These are phyloP conservation scores for Tilletiopsis washingtonensis DNA, from an alignment of 1,284 basidiomycete species.

Conservation along the genomic window DNA sequence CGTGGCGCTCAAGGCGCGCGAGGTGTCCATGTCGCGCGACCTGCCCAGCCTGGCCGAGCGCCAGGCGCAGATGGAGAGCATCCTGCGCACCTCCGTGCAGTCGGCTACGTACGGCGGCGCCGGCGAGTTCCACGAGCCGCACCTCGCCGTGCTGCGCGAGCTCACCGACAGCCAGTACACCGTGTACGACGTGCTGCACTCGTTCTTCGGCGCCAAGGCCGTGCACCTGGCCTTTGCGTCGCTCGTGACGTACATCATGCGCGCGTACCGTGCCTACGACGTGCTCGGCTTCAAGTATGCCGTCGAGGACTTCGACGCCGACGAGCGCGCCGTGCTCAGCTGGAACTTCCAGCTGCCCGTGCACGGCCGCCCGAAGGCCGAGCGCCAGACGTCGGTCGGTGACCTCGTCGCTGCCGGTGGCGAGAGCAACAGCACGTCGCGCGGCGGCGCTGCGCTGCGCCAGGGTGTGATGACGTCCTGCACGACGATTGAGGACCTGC, in stretches of 20 bases:
- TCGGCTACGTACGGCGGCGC: constrained; percentile 78
- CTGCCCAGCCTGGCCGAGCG: constrained; percentile 97
- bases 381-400: constrained; percentile 42
- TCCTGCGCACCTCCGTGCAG: constrained; percentile 78
- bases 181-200: constrained; percentile 90
- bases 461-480: constrained; percentile 45
- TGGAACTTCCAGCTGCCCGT: constrained; percentile 52
- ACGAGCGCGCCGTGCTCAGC: constrained; percentile 44
- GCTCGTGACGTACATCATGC: constrained; percentile 89
- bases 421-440: constrained; percentile 24
- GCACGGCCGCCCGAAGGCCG: constrained; percentile 52
- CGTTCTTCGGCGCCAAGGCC: constrained; percentile 68
- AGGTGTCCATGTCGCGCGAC: constrained; percentile 89
- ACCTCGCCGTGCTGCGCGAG: constrained; percentile 78
- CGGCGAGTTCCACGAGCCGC: constrained; percentile 56
- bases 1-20: constrained; percentile 81
- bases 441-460: constrained; percentile 27
- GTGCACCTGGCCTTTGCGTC: constrained; percentile 82
- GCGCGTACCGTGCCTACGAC: constrained; percentile 91
- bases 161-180: constrained; percentile 93
- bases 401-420: constrained; percentile 38
- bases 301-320: constrained; percentile 62
- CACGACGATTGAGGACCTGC: constrained; percentile 26
- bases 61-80: constrained; percentile 82
- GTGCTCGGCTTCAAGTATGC: constrained; percentile 83